Evolutionary conservation across 1,284 basidiomycete species (phyloP), one percentile per base, ranked within the genome.

Genomic region (Rhodotorula sp.): DNA sequence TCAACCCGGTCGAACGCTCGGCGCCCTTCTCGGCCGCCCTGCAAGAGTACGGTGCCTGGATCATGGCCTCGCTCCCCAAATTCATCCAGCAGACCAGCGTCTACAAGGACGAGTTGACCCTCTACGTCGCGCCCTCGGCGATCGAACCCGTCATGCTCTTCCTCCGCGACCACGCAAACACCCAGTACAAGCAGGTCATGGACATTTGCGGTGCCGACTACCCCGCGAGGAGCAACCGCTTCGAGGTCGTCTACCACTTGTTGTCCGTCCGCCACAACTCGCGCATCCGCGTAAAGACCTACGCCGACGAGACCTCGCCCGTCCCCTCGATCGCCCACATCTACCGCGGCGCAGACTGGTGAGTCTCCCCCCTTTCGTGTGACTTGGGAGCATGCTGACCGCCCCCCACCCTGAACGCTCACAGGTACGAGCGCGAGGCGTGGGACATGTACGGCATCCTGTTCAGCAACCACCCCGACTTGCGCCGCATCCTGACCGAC

Each of bases 381-480:
- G n/a, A 6, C 6, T 24, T 1, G 14, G 15, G 6, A 33, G n/a
- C 26, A 37, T 51, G 29, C 24, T 54, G 44, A 30, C 42, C 37
- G 10, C 6, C 17, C 37, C 14, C 33, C 33, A 4, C 6, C 15
- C 22, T 44, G 29, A 44, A 5, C 30, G 55, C 33, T 7, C 29
- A 20, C 42, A 91, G 89, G 89, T 95, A 94, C 80, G 96, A 99
- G 83, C 87, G 96, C 72, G 96, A 99, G 82, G 89, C 93, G 46
- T 99, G 94, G 92, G 96, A 99, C 83, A 87, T 99, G 83, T 99
- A 85, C 80, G 96, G 96, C 67, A 91, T 99, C 68, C 97, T 95
- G 85, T 99, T 99, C 84, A 87, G 88, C 70, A 90, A 89, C 62
- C 96, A 99, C 83, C 96, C 95, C 22, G 96, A 99, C 82, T 85